A percentile compares a stretch with the other conserved stretches of the same genome.
phyloP scores from a whole-genome alignment of 805 yeast genomes.

The Priceomyces medius region DNA sequence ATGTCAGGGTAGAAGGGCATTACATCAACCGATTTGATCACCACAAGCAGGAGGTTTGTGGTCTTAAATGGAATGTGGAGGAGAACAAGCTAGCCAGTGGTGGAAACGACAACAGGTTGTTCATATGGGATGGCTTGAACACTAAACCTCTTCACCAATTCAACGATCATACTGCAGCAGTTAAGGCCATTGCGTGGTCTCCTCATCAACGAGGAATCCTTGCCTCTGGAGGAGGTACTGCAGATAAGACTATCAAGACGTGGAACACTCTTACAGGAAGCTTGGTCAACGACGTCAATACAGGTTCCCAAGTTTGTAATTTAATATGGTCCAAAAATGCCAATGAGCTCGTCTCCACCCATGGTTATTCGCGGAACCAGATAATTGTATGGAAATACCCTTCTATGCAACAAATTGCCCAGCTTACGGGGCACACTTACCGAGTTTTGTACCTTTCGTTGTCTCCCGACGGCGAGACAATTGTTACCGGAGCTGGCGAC shows the following conservation, averaged over 20 bases:
- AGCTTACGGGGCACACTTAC: slow-evolving; percentile 90
- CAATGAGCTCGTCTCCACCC: slow-evolving; percentile 90
- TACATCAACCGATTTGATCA: slow-evolving; percentile 66
- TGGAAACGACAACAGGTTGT: slow-evolving; percentile 86
- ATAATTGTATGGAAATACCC: slow-evolving; percentile 93
- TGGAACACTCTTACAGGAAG: slow-evolving; percentile 89
- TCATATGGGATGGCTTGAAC: slow-evolving; percentile 83
- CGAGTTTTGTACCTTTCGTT: slow-evolving; percentile 85
- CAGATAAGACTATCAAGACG: slow-evolving; percentile 82
- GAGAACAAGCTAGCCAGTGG: slow-evolving; percentile 93
- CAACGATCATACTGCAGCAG: slow-evolving; percentile 88
- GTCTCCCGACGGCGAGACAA: slow-evolving; percentile 94
- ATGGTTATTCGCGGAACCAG: slow-evolving; percentile 90
- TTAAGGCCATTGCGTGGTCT: slow-evolving; percentile 95
- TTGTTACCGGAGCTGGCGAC: slow-evolving; percentile 98
- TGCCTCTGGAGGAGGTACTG: slow-evolving; percentile 97
- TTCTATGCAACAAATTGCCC: slow-evolving; percentile 88
- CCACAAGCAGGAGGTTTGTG: slow-evolving; percentile 95
- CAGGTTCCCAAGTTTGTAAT: slow-evolving; percentile 96
- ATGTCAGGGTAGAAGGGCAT: slow-evolving; percentile 84
- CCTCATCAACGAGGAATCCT: slow-evolving; percentile 93
- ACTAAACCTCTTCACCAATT: slow-evolving; percentile 69
- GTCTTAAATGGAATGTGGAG: slow-evolving; percentile 88
- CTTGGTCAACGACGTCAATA: slow-evolving; percentile 76
- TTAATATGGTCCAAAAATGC: slow-evolving; percentile 90